A percentile compares a stretch with the other conserved stretches of the same genome.
Conservation (phyloP, 2,329 filamentous ascomycete species). For the Hypoxylon sp. region DNA sequence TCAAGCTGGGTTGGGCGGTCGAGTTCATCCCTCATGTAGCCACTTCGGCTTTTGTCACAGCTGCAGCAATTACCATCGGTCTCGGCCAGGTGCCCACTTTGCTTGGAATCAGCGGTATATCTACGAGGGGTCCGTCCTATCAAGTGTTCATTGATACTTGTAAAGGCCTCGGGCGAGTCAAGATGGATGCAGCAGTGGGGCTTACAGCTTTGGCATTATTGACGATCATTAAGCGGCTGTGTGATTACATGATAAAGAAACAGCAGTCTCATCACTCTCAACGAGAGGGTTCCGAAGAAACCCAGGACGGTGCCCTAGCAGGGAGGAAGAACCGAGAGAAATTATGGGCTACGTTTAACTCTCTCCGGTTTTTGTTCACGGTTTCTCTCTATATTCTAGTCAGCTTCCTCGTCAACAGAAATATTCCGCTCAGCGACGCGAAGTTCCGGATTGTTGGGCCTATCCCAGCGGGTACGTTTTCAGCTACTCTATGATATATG, state of each 20-base stretch:
- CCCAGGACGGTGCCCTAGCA: background rate
- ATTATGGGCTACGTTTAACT: conserved; percentile 5
- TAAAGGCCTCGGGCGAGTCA: conserved; percentile 4
- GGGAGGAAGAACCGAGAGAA: conserved; percentile 2
- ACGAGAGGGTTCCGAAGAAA: background rate
- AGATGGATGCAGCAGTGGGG: conserved; percentile 22
- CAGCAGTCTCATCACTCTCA: background rate
- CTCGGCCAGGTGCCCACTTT: conserved; percentile 16
- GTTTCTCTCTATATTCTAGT: conserved; percentile 9
- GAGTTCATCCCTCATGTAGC: conserved; percentile 26
- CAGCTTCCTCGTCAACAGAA: conserved; percentile 16
- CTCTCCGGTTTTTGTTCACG: conserved; percentile 5
- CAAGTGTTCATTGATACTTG: conserved; percentile 19
- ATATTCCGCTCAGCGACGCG: background rate
- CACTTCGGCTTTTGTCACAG: conserved; percentile 26
- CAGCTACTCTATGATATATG: background rate
- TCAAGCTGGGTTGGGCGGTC: conserved; percentile 17
- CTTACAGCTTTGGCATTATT: conserved; percentile 17
- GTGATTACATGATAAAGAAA: background rate
- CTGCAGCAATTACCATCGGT: conserved; percentile 23
- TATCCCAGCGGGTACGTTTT: conserved; percentile 12
- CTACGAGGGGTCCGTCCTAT: conserved; percentile 13
- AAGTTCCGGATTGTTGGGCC: conserved; percentile 18
- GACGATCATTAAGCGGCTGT: conserved; percentile 15
- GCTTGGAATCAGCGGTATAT: conserved; percentile 12